Conservation (phyloP, 2,329 filamentous ascomycete species). For the Arthroderma uncinatum region DNA sequence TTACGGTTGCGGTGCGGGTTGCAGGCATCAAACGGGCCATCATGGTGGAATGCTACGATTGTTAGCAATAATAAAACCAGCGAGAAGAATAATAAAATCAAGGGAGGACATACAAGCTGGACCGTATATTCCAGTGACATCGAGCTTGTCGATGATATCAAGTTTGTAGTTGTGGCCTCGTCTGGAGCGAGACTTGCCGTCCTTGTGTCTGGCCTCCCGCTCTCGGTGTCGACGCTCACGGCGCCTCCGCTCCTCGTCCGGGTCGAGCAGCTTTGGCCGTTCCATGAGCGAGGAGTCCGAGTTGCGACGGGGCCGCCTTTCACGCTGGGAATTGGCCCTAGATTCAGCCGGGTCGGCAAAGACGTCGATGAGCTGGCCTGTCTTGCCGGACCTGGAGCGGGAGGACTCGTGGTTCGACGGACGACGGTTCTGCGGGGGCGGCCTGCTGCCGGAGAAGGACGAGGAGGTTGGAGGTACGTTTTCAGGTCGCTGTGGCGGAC, state of each 20-base stretch:
- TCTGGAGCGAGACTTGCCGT: slow-evolving; percentile 26
- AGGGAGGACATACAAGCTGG: slow-evolving; percentile 55
- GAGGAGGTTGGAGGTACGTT: slow-evolving; percentile 24
- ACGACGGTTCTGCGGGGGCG: slow-evolving; percentile 15
- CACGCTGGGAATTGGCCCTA: slow-evolving; percentile 24
- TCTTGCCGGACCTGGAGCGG: slow-evolving; percentile 5
- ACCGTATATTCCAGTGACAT: slow-evolving; percentile 92
- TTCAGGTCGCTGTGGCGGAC: slow-evolving; percentile 18
- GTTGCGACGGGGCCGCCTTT: slow-evolving; percentile 46
- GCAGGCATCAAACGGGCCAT: slow-evolving; percentile 92
- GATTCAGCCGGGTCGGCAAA: slow-evolving; percentile 36
- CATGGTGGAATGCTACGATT: slow-evolving; percentile 78
- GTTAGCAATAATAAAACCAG: slow-evolving; percentile 11
- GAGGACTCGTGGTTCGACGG: slow-evolving; percentile 20
- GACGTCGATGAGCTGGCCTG: slow-evolving; percentile 30
- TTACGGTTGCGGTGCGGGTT: slow-evolving; percentile 88
- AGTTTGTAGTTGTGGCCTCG: slow-evolving; percentile 40
- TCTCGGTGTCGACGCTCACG: slow-evolving; percentile 40
- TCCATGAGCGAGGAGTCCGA: slow-evolving; percentile 54
- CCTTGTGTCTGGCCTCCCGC: slow-evolving; percentile 35
- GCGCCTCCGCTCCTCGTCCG: slow-evolving; percentile 42
- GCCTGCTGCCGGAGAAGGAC: too few relatives aligned
- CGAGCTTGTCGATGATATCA: slow-evolving; percentile 91
- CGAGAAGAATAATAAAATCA: too few relatives aligned
- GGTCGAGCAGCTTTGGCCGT: slow-evolving; percentile 38